phyloP scores from a whole-genome alignment of 2,329 filamentous ascomycete genomes.

The Fusarium subglutinans region DNA sequence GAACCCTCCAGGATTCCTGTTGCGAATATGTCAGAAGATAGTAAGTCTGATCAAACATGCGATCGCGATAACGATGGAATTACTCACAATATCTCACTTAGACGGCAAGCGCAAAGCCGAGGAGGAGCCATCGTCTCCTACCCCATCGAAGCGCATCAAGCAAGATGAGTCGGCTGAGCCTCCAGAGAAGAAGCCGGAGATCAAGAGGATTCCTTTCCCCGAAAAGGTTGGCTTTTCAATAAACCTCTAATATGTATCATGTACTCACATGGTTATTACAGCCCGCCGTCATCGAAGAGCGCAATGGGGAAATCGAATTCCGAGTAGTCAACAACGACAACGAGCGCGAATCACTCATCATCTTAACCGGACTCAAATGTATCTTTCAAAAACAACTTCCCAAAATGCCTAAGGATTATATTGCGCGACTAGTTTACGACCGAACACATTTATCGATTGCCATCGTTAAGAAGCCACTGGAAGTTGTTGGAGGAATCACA shows the following conservation, averaged over 20 bases:
- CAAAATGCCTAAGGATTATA: conserved; percentile 99
- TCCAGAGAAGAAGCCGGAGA: conserved; percentile 58
- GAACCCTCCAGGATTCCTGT: background rate
- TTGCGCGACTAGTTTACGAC: conserved; percentile 96
- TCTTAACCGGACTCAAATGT: conserved; percentile 94
- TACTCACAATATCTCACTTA: conserved; percentile 37
- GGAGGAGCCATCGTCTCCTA: conserved; percentile 70
- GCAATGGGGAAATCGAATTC: conserved; percentile 94
- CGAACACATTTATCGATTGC: conserved; percentile 95
- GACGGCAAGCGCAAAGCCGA: conserved; percentile 77
- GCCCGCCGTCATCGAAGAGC: conserved; percentile 93
- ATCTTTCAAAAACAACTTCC: conserved; percentile 98
- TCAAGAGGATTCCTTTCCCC: conserved; percentile 82
- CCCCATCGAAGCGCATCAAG: conserved; percentile 73
- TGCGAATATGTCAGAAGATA: conserved; percentile 41
- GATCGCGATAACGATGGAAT: background rate
- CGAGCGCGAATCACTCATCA: conserved; percentile 86
- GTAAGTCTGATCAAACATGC: conserved; percentile 1
- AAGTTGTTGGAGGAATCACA: conserved; percentile 96
- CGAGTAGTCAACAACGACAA: conserved; percentile 98
- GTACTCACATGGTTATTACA: conserved; percentile 45
- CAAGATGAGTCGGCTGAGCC: conserved; percentile 48
- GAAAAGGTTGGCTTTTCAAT: conserved; percentile 72
- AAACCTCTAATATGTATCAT: background rate
- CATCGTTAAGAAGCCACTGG: conserved; percentile 94